These are phyloP conservation scores for Malus hybrid DNA, from an alignment of 331 rosid species.

Conservation along the genomic window DNA sequence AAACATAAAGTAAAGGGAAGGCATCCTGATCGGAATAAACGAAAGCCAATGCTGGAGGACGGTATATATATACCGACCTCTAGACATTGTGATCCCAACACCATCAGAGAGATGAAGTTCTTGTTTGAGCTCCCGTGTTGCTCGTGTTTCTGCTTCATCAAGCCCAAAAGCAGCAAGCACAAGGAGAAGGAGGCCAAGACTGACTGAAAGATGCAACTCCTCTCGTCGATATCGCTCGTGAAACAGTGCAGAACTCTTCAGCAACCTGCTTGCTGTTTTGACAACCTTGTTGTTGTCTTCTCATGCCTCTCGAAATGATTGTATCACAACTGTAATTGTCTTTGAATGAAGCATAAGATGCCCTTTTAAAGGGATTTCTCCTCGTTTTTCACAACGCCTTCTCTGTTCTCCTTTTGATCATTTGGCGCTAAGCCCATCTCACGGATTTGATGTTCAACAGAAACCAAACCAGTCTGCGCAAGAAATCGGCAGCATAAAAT, in stretches of 20 bases:
- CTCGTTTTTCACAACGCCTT: constrained; percentile 18
- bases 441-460: constrained; percentile 68
- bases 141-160: constrained; percentile 54
- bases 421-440: constrained; percentile 52
- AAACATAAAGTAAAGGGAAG: background rate
- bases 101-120: constrained; percentile 37
- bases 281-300: background rate
- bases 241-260: background rate
- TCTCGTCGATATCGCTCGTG: background rate
- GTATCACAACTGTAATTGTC: constrained; percentile 8
- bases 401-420: constrained; percentile 28
- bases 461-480: constrained; percentile 74
- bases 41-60: background rate
- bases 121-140: constrained; percentile 49
- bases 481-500: constrained; percentile 61
- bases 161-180: constrained; percentile 34
- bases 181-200: constrained; percentile 37
- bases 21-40: constrained; percentile 17
- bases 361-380: constrained; percentile 7
- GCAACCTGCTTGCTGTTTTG: constrained; percentile 3
- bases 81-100: constrained; percentile 12
- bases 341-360: background rate
- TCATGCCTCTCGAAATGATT: constrained; percentile 4
- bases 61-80: constrained; percentile 13
- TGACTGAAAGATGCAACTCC: constrained; percentile 16